Conservation (phyloP, 768 basidiomycete genomes). For the Fomitopsis pulvina region DNA sequence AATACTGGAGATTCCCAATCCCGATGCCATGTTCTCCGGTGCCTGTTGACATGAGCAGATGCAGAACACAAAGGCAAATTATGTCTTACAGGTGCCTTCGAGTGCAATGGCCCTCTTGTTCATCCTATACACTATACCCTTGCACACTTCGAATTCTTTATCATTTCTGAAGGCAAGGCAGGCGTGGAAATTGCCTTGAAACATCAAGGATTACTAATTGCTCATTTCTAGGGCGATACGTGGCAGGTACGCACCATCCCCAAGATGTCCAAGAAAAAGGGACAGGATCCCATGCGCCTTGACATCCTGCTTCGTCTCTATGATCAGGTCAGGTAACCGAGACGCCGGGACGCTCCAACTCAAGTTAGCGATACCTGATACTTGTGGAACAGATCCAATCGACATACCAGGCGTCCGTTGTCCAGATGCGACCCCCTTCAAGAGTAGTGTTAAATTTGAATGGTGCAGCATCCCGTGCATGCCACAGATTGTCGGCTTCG, state of each 20-base stretch:
- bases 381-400: not conserved
- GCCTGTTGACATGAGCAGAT: slow-evolving; percentile 34
- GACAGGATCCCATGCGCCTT: slow-evolving; percentile 45
- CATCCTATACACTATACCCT: slow-evolving; percentile 60
- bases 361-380: not conserved
- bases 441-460: slow-evolving; percentile 59
- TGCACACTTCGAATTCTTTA: slow-evolving; percentile 46
- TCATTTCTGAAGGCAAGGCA: slow-evolving; percentile 55
- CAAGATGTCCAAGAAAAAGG: slow-evolving; percentile 79
- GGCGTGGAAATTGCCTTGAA: slow-evolving; percentile 43
- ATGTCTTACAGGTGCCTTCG: slow-evolving; percentile 66
- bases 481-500: slow-evolving; percentile 75
- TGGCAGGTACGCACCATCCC: slow-evolving; percentile 47
- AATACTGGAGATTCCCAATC: slow-evolving; percentile 78
- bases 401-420: slow-evolving; percentile 82
- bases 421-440: slow-evolving; percentile 69
- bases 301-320: slow-evolving; percentile 78
- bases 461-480: slow-evolving; percentile 79
- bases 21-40: slow-evolving; percentile 89
- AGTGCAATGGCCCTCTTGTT: slow-evolving; percentile 61
- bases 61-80: not conserved
- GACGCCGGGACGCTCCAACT: slow-evolving; percentile 60
- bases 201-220: not conserved
- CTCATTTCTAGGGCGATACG: not conserved
- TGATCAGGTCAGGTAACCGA: slow-evolving; percentile 58